Base-by-base conservation (phyloP, 2,329 filamentous ascomycete species). In the Aspergillus vadensis region DNA sequence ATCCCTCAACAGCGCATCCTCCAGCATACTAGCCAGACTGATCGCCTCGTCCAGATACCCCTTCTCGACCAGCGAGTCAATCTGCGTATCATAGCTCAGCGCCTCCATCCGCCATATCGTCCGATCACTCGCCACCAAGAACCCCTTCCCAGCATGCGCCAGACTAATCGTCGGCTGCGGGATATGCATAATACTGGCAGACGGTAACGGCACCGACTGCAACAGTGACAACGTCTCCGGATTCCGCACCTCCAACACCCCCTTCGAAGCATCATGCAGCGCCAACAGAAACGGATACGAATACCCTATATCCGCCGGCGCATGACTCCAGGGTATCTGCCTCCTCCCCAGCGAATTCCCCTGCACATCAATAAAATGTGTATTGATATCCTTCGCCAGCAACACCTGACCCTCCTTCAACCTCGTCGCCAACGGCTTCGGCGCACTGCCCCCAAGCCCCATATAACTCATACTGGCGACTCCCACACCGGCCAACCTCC, bases 301-400 rank as follows among this genome's bases (percentile, higher is more conserved):
- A 75, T 97, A 99, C 21, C 94, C 95, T 61, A 99, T 88, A 58
- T 89, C 89, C 69, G 97, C 93, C 1, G 95, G 96, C 1, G 94
- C 91, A 36, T 86, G 82, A 44, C 88, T 86, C 95, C 95, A 99
- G 1, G 92, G 92, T n/a, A 99, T 88, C 73, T 98, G 93, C 58
- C 90, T 84, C 76, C 91, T 91, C 48, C 93, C 89, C 36, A 96
- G 74, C 0, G 92, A 85, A 67, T 92, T 93, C 4, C 93, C 95
- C 30, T 92, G 84, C 10, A 89, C 86, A 60, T 95, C 89, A 66
- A 97, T 90, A 74, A 99, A 99, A 55, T 97, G 80, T 1, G 93
- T 96, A 74, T 97, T 96, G 70, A 97, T 92, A 69, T 99, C 95
- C 75, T 96, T 97, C n/a, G 94, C 92, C n/a, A 99, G 83, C 60